A percentile compares a stretch with the other conserved stretches of the same genome.
These are phyloP conservation scores for Medicago arabica DNA, from an alignment of 306 rosid genomes.

Conservation along the genomic window DNA sequence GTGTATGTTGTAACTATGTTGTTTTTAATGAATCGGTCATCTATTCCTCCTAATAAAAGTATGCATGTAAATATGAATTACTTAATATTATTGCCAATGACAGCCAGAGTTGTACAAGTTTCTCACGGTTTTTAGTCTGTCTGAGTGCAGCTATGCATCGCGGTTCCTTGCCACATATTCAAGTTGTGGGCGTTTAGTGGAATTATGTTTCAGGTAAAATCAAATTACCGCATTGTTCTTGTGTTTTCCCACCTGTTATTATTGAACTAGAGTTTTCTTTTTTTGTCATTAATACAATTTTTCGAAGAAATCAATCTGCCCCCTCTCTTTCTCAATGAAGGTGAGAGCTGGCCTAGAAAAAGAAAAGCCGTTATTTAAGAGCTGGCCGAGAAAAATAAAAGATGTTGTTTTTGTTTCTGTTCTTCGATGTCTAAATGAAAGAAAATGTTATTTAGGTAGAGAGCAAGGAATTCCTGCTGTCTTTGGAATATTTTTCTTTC, in stretches of 20 bases:
- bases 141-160: slow-evolving; percentile 84
- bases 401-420: neutral
- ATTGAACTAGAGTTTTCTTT: slow-evolving; percentile 2
- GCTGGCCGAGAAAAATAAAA: neutral
- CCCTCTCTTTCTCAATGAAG: neutral
- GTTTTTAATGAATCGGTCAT: neutral
- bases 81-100: slow-evolving; percentile 25
- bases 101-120: slow-evolving; percentile 22
- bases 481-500: neutral
- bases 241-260: slow-evolving; percentile 20
- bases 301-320: neutral
- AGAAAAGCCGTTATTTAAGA: neutral
- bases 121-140: slow-evolving; percentile 35
- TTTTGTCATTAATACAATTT: neutral
- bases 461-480: neutral
- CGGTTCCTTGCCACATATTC: slow-evolving; percentile 96
- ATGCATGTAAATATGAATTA: slow-evolving; percentile 13
- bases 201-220: slow-evolving; percentile 85
- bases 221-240: slow-evolving; percentile 4
- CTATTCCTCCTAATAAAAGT: slow-evolving; percentile 29
- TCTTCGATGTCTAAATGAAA: neutral
- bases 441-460: slow-evolving; percentile 3
- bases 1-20: neutral
- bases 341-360: neutral
- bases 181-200: slow-evolving; percentile 92